phyloP scores from a whole-genome alignment of 257 asterid species.

The Petunia secreta region DNA sequence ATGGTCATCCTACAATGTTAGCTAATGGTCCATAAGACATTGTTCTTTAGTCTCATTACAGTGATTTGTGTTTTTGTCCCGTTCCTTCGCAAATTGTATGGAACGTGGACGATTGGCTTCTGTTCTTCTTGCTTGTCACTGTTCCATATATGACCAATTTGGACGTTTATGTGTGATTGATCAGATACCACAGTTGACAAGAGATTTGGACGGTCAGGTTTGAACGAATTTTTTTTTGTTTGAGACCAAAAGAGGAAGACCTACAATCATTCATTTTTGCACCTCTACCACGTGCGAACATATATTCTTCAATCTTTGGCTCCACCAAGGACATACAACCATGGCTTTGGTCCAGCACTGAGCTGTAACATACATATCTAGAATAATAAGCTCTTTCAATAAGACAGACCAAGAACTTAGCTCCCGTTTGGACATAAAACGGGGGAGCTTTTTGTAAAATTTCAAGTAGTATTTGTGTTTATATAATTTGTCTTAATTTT shows the following conservation, averaged over 20 bases:
- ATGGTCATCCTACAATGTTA: neutral
- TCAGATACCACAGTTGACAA: neutral
- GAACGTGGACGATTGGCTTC: neutral
- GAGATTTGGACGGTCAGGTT: constrained; percentile 4
- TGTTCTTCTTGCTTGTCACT: neutral
- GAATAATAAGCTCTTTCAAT: no score
- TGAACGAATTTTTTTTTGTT: neutral
- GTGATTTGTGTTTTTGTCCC: neutral
- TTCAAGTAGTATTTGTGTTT: no score
- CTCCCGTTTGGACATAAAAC: no score
- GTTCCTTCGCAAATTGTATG: neutral
- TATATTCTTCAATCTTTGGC: neutral
- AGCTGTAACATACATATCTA: neutral
- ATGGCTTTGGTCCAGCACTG: neutral
- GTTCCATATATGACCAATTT: constrained; percentile 2
- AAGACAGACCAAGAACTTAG: no score
- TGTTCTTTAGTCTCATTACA: neutral
- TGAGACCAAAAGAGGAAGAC: neutral
- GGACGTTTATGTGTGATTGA: neutral
- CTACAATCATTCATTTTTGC: neutral
- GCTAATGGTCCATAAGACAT: neutral
- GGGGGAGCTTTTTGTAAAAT: no score
- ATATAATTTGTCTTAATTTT: no score
- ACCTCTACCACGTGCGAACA: constrained; percentile 18
- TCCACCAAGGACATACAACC: neutral